Percentiles rank a stretch among this genome's conserved stretches.
phyloP scores from a whole-genome alignment of 2,329 filamentous ascomycete genomes.

The Hypoxylon sp. region DNA sequence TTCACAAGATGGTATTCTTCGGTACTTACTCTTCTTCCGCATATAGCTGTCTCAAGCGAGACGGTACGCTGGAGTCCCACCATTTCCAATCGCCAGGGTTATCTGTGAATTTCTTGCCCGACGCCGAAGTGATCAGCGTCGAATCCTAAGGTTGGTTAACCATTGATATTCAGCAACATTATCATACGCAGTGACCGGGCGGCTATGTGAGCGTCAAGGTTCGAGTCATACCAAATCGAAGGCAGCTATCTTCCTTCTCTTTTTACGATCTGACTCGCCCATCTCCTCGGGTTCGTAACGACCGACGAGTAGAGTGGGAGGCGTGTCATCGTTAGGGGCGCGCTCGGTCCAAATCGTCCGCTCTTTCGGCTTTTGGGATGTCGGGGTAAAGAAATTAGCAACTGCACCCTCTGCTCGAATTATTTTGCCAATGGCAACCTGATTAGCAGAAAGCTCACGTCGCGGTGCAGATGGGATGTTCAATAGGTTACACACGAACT shows the following conservation, averaged over 20 bases:
- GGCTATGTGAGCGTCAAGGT: not conserved
- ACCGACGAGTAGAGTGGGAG: constrained; percentile 79
- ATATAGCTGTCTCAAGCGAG: constrained; percentile 76
- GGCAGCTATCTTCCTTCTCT: constrained; percentile 75
- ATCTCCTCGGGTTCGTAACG: constrained; percentile 70
- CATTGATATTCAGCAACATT: constrained; percentile 17
- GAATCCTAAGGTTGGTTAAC: constrained; percentile 74
- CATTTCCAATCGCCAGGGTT: constrained; percentile 90
- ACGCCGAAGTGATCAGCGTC: constrained; percentile 84
- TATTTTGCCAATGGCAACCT: constrained; percentile 29
- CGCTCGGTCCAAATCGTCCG: constrained; percentile 80
- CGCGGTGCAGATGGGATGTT: not conserved
- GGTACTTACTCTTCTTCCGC: constrained; percentile 72
- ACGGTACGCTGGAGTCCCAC: constrained; percentile 84
- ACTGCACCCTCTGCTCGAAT: constrained; percentile 73
- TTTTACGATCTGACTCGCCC: constrained; percentile 50
- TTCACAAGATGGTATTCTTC: not conserved
- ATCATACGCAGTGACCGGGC: not conserved
- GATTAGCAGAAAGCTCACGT: constrained; percentile 18
- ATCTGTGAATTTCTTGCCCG: constrained; percentile 82
- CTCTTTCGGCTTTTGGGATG: constrained; percentile 86
- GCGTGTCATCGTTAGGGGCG: constrained; percentile 65
- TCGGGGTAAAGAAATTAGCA: constrained; percentile 88
- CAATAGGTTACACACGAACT: constrained; percentile 57
- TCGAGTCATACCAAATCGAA: constrained; percentile 73